Percentiles rank a stretch among this genome's conserved stretches.
These are phyloP conservation scores for Chaetomium sp. DNA, from an alignment of 2,329 filamentous ascomycete genomes.

Conservation along the genomic window DNA sequence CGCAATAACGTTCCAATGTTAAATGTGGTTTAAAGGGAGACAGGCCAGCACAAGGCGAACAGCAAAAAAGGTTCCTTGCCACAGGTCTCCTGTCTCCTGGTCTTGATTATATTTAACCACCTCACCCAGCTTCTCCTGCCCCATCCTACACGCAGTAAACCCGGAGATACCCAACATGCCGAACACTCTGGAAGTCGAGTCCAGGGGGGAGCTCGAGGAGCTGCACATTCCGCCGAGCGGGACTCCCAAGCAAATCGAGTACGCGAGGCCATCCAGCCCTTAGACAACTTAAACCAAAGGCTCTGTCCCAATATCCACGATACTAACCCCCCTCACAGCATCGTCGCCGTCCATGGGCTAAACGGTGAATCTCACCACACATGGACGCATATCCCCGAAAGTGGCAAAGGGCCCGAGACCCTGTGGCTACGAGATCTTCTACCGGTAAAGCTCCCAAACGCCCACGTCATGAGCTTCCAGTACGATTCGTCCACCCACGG, in stretches of 20 bases:
- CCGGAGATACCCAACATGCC: background rate
- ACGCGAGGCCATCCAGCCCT: background rate
- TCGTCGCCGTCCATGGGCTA: conserved; percentile 28
- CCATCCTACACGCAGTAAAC: no score
- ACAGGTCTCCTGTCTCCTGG: no score
- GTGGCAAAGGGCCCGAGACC: background rate
- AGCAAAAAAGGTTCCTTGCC: no score
- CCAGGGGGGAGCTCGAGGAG: background rate
- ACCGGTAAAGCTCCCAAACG: conserved; percentile 10
- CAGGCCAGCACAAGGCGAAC: no score
- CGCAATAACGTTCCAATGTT: background rate
- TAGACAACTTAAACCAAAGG: background rate
- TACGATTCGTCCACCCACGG: conserved; percentile 19
- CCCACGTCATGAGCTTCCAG: conserved; percentile 21
- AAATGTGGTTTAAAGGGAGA: background rate
- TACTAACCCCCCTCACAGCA: background rate
- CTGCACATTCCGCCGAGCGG: background rate
- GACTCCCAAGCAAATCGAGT: background rate
- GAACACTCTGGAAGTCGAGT: background rate
- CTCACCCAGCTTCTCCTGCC: no score
- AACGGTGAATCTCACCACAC: conserved; percentile 15
- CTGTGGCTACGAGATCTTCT: conserved; percentile 18
- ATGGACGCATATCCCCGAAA: conserved; percentile 14
- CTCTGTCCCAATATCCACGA: background rate
- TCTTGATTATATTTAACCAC: no score